These are phyloP conservation scores for Cyberlindnera veronae DNA, from an alignment of 805 yeast genomes.

Conservation along the genomic window DNA sequence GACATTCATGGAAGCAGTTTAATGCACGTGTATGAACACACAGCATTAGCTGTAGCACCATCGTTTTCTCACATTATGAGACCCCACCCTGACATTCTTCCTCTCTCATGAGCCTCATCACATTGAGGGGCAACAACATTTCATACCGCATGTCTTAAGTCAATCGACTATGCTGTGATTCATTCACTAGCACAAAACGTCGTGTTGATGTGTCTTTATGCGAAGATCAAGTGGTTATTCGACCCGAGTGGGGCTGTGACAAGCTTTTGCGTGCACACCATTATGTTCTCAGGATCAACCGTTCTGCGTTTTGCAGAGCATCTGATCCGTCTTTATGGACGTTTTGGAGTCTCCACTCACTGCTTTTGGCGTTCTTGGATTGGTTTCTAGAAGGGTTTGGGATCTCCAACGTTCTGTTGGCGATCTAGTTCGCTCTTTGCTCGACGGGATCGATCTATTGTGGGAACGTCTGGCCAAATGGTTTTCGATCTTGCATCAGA, in stretches of 20 bases:
- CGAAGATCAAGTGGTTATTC: slow-evolving; percentile 21
- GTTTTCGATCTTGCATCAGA: neutral
- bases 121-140: too few species aligned
- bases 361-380: neutral
- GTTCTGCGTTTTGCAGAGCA: slow-evolving; percentile 14
- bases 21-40: too few species aligned
- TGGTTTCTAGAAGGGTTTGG: slow-evolving; percentile 1
- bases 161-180: slow-evolving; percentile 14
- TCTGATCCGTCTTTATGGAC: neutral
- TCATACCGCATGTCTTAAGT: slow-evolving; percentile 25
- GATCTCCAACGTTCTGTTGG: slow-evolving; percentile 7
- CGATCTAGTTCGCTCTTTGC: slow-evolving; percentile 4
- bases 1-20: too few species aligned
- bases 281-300: slow-evolving; percentile 1
- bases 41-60: too few species aligned
- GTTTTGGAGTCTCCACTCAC: neutral
- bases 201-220: slow-evolving; percentile 32
- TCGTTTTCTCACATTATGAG: too few species aligned
- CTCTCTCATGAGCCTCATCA: too few species aligned
- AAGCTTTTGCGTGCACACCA: slow-evolving; percentile 2
- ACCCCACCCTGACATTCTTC: too few species aligned
- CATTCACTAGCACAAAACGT: slow-evolving; percentile 19
- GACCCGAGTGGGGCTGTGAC: slow-evolving; percentile 6
- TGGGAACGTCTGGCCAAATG: neutral
- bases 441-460: neutral